Evolutionary conservation across 441 rosid genomes (phyloP).

Genomic region (Pelargonium cotyledonis): DNA sequence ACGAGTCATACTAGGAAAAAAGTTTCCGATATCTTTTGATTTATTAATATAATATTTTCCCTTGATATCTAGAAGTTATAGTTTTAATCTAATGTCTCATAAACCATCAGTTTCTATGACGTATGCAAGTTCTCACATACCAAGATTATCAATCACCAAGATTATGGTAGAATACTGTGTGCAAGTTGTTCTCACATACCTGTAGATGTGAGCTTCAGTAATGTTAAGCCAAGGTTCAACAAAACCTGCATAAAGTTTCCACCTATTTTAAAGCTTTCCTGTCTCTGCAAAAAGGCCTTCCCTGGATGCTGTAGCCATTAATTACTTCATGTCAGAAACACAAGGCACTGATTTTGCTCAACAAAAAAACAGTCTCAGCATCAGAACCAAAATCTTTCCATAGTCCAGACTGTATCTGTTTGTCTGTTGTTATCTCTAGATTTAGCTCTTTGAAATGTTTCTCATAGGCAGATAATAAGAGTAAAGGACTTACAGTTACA

Average conservation of each 20-base stretch:
- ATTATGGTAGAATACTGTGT: too few relatives aligned
- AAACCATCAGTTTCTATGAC: too few relatives aligned
- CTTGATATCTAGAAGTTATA: too few relatives aligned
- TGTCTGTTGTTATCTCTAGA: not conserved
- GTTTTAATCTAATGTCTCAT: too few relatives aligned
- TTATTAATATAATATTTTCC: too few relatives aligned
- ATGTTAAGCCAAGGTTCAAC: conserved; percentile 23
- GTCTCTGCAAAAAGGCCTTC: conserved; percentile 62
- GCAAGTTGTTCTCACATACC: conserved; percentile 15
- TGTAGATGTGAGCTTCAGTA: conserved; percentile 27
- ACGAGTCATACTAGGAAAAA: too few relatives aligned
- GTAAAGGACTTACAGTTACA: conserved; percentile 35
- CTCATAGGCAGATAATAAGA: not conserved
- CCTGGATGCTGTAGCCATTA: conserved; percentile 40
- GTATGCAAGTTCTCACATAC: too few relatives aligned
- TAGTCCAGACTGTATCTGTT: not conserved
- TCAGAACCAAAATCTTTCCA: conserved; percentile 8
- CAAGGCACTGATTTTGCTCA: not conserved
- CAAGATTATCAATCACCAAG: too few relatives aligned
- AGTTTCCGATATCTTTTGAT: too few relatives aligned
- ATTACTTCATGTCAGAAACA: conserved; percentile 14
- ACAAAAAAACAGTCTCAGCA: conserved; percentile 11
- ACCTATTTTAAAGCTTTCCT: conserved; percentile 66
- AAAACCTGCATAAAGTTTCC: conserved; percentile 26
- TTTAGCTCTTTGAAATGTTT: conserved; percentile 6